These are phyloP conservation scores for Microsporum audouinii DNA, from an alignment of 2,329 filamentous ascomycete species.

Conservation along the genomic window DNA sequence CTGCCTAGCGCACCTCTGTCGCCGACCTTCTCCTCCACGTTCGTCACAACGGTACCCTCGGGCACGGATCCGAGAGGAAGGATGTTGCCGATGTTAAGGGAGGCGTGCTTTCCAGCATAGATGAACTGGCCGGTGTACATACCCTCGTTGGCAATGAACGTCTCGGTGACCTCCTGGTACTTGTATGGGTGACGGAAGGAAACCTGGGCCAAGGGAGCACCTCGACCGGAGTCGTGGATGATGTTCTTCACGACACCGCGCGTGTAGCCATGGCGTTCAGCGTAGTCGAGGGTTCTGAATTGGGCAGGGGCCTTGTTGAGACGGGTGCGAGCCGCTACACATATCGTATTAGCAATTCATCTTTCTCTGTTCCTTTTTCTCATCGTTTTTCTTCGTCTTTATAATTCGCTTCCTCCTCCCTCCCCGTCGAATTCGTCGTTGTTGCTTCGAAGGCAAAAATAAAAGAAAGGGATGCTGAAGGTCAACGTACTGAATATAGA, in stretches of 20 bases:
- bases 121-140: slow-evolving; percentile 99
- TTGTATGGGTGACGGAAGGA: slow-evolving; percentile 96
- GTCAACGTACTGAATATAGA: slow-evolving; percentile 59
- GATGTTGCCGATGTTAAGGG: slow-evolving; percentile 93
- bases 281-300: slow-evolving; percentile 93
- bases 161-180: slow-evolving; percentile 96
- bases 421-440: slow-evolving; percentile 13
- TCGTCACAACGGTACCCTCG: slow-evolving; percentile 98
- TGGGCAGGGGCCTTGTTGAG: slow-evolving; percentile 91
- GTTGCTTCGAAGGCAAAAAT: slow-evolving; percentile 6
- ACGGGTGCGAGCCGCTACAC: slow-evolving; percentile 64
- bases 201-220: slow-evolving; percentile 94
- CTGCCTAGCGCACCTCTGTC: slow-evolving; percentile 93
- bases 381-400: not conserved
- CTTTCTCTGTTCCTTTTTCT: not conserved
- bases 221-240: slow-evolving; percentile 96
- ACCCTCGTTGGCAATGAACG: slow-evolving; percentile 99
- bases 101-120: slow-evolving; percentile 99
- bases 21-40: slow-evolving; percentile 98
- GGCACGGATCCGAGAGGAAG: slow-evolving; percentile 88
- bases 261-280: slow-evolving; percentile 95
- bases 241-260: slow-evolving; percentile 98
- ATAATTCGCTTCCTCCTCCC: slow-evolving; percentile 7
- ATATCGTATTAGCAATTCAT: not conserved
- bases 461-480: slow-evolving; percentile 17